These are phyloP conservation scores for Excoecaria cochinchinensis DNA, from an alignment of 345 rosid species.

Conservation along the genomic window DNA sequence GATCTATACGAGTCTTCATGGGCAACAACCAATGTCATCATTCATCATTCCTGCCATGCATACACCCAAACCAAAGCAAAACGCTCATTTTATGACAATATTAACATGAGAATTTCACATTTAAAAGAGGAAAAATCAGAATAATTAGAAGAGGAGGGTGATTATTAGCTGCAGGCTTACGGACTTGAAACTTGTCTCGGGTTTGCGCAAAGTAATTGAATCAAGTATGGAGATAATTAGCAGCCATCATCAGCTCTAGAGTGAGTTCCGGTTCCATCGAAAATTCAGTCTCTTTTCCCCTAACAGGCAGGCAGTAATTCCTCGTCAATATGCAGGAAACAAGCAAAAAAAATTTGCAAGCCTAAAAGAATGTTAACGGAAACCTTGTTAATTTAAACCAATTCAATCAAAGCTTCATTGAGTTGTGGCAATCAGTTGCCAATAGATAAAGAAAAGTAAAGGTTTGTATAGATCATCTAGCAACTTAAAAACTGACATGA, in stretches of 20 bases:
- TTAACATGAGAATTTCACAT: background rate
- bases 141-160: background rate
- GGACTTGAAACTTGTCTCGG: background rate
- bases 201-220: too few relatives aligned
- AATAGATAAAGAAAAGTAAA: background rate
- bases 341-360: background rate
- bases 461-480: background rate
- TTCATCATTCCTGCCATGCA: too few relatives aligned
- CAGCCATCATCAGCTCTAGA: too few relatives aligned
- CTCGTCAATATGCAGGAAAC: background rate
- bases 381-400: background rate
- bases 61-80: background rate
- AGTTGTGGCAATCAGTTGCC: too few relatives aligned
- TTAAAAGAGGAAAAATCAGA: background rate
- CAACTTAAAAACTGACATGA: background rate
- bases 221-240: too few relatives aligned
- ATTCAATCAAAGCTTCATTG: too few relatives aligned
- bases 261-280: too few relatives aligned
- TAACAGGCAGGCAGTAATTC: slow-evolving; percentile 21
- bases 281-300: too few relatives aligned
- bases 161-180: slow-evolving; percentile 17
- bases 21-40: too few relatives aligned
- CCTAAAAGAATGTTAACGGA: background rate
- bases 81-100: background rate
- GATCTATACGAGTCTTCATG: too few relatives aligned